Evolutionary conservation across 345 rosid species (phyloP), one percentile per base, ranked within the genome.

Genomic region (Durio zibethinus): DNA sequence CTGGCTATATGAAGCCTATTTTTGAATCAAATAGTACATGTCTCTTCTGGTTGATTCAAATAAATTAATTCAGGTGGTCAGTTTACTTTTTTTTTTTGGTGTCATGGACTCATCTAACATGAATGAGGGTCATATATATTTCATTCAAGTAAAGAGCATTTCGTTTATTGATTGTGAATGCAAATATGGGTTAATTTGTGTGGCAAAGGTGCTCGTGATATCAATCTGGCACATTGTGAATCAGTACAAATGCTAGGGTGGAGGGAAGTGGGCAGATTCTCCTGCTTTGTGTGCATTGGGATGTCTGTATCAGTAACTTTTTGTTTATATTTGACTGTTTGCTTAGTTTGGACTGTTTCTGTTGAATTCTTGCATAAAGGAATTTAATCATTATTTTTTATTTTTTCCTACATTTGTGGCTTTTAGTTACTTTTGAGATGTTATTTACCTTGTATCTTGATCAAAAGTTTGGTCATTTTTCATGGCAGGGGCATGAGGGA

Each of bases 401-500:
- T 7, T 23, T 36, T 54, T 42, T 18, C 4, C 75, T 29, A 45
- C 42, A 66, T 7, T 54, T 45, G 27, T 52, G 68, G 48, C 18
- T 48, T n/a, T 71, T 18, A 61, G 27, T 47, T 59, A 47, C 78
- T 38, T 62, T 75, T 25, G 12, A 47, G 31, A 42, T 20, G 43
- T 75, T 62, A 45, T 75, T 2, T 18, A 9, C 29, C 18, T 21
- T 12, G 25, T 45, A 29, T 74, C 29, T 48, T 23, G 21, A 62
- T 60, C 7, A 59, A 47, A 23, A 64, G n/a, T 73, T 50, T 67
- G 11, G 10, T 36, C 60, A 52, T 52, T 57, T 74, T 43, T 78
- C 20, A 21, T 57, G 21, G 36, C 87, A 91, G 93, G 95, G 93
- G 6, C 89, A 91, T 73, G 95, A 89, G 40, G 90, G 85, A 65